Base-by-base conservation (phyloP, 2,329 filamentous ascomycete species). In the Reticulascus tulasneorum region DNA sequence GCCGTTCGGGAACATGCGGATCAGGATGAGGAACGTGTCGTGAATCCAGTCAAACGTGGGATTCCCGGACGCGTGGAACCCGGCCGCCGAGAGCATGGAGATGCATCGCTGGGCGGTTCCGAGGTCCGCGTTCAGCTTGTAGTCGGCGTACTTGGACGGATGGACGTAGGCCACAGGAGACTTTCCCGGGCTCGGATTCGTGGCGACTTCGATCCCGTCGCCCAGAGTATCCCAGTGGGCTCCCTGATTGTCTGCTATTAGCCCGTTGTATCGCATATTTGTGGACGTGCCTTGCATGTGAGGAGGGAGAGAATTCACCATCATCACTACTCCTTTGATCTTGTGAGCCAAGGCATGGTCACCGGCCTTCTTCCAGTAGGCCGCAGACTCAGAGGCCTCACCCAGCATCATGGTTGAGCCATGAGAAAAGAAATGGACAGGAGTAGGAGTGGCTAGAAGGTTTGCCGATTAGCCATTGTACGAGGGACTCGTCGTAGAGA, bases 371-470 rank as follows among this genome's bases (percentile, higher is more conserved):
- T 81, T 79, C 81, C 80, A 84, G 58, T 82, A 84, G 15, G 68
- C 65, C 9, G 78, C 78, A 1, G 77, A 79, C 3, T 62, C 55
- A 11, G 72, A 76, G 47, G 81, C 71, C 50, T 84, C 80, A 23
- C 79, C 80, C 11, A 84, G 60, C 80, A 84, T 84, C 78, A 82
- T 83, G 24, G 79, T 84, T 11, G 78, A 82, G 51, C 81, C 80
- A 69, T 84, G 80, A 4, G 79, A 82, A 58, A 84, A 84, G 59
- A 82, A 77, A 52, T 82, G 74, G 0, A 82, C 76, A 2, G 78
- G 79, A 6, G 77, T 71, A 22, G 58, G 23, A 11, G 33, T n/a
- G n/a, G n/a, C n/a, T n/a, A n/a, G n/a, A n/a, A n/a, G n/a, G n/a
- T n/a, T n/a, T n/a, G n/a, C n/a, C n/a, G n/a, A n/a, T n/a, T n/a